Evolutionary conservation across 2,329 filamentous ascomycete species (phyloP), one percentile per base, ranked within the genome.

Genomic region (Leptographium radiaticola): DNA sequence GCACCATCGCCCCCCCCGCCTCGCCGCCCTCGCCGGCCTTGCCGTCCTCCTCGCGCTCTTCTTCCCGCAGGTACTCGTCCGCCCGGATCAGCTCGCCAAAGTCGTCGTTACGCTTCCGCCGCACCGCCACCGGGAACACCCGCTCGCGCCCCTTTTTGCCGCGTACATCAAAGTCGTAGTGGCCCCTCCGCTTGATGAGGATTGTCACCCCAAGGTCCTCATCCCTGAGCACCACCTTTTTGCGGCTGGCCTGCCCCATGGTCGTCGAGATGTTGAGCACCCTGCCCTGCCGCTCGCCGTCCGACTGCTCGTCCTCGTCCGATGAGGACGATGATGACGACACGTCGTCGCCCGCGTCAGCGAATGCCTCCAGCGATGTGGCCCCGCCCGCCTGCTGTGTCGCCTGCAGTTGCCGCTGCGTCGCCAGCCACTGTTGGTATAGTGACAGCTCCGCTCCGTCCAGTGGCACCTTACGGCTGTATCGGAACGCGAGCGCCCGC

Each of bases 11-110:
- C 68, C 76, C 75, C 15, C 72, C 73, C 16, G 69, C 73, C 20
- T 71, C 68, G 39, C 73, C 74, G 54, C 80, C 71, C 49, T 84
- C 81, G 51, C 25, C 43, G 30, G 45, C 43, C 7, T 79, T 44
- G 48, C 87, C 84, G 18, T 80, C 75, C 31, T 81, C 78, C 55
- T 95, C 89, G 55, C 89, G 83, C 68, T 97, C 93, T 65, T 98
- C 93, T 0, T 90, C 91, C 55, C 90, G 81, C 1, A 96, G 76
- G 64, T 91, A 98, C 59, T 98, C 93, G 66, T 97, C 93, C 0
- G 91, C 87, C 53, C 89, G 82, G 61, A 98, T 96, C 16, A 94
- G 71, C 59, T 98, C 93, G 55, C 93, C 93, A 68, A 93, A 98
- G 59, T 96, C 91, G 64, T 97, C 93, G 34, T 78, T 81, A 51